These are phyloP conservation scores for Boletus subparvulus DNA, from an alignment of 768 basidiomycete species.

Conservation along the genomic window DNA sequence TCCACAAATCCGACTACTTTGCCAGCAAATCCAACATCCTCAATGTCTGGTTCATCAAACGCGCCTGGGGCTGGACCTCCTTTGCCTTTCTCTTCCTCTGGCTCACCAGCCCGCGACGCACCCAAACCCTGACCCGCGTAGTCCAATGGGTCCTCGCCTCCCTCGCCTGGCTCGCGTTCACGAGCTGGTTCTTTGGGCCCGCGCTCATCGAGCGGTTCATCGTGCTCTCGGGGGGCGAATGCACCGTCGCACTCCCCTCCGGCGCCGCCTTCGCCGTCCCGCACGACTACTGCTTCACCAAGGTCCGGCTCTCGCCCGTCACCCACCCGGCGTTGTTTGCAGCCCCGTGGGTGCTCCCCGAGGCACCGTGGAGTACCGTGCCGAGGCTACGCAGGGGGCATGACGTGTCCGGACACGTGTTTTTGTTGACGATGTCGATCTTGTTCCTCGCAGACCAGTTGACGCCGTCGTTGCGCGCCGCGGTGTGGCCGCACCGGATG, in stretches of 20 bases:
- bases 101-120: slow-evolving; percentile 51
- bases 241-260: slow-evolving; percentile 61
- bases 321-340: slow-evolving; percentile 68
- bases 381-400: slow-evolving; percentile 80
- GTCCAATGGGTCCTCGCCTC: slow-evolving; percentile 60
- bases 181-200: slow-evolving; percentile 88
- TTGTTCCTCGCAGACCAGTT: slow-evolving; percentile 82
- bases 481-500: slow-evolving; percentile 37
- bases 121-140: slow-evolving; percentile 43
- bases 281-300: slow-evolving; percentile 53
- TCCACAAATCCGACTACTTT: slow-evolving; percentile 64
- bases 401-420: slow-evolving; percentile 92
- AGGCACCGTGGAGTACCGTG: slow-evolving; percentile 42
- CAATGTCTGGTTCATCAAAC: slow-evolving; percentile 87
- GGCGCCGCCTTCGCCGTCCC: slow-evolving; percentile 57
- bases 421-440: slow-evolving; percentile 77
- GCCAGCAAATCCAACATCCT: slow-evolving; percentile 79
- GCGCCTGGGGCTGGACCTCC: slow-evolving; percentile 89
- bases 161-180: slow-evolving; percentile 69
- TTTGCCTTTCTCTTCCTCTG: slow-evolving; percentile 59
- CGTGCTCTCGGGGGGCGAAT: slow-evolving; percentile 70
- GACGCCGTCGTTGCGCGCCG: slow-evolving; percentile 46
- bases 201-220: slow-evolving; percentile 67
- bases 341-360: slow-evolving; percentile 36
- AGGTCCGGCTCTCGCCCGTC: slow-evolving; percentile 49